Evolutionary conservation across 2,329 filamentous ascomycete genomes (phyloP).

Genomic region (Xylariales sp.): DNA sequence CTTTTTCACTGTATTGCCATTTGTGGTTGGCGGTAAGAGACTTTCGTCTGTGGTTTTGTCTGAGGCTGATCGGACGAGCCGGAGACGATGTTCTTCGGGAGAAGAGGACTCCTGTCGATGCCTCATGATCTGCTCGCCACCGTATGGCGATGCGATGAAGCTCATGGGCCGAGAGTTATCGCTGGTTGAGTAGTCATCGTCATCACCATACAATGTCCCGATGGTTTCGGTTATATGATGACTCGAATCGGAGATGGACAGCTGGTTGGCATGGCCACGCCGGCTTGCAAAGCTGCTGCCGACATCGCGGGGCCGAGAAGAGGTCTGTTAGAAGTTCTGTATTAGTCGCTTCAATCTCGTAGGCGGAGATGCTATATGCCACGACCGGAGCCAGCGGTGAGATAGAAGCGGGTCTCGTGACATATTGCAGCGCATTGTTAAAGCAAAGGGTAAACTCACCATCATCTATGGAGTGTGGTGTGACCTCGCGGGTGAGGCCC

Average conservation of each 20-base stretch:
- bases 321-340: slow-evolving; percentile 39
- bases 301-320: slow-evolving; percentile 53
- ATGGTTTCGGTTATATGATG: slow-evolving; percentile 95
- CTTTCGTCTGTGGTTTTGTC: slow-evolving; percentile 32
- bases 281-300: slow-evolving; percentile 53
- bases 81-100: slow-evolving; percentile 34
- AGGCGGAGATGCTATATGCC: too few relatives aligned
- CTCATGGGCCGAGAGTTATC: slow-evolving; percentile 61
- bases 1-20: slow-evolving; percentile 32
- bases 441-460: too few relatives aligned
- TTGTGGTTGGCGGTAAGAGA: slow-evolving; percentile 18
- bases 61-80: slow-evolving; percentile 41
- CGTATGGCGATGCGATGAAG: slow-evolving; percentile 60
- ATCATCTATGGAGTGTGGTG: slow-evolving; percentile 12
- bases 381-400: too few relatives aligned
- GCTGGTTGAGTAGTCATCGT: slow-evolving; percentile 52
- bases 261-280: slow-evolving; percentile 53
- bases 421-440: too few relatives aligned
- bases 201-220: slow-evolving; percentile 81
- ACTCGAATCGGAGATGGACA: slow-evolving; percentile 77
- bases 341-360: background rate
- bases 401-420: too few relatives aligned
- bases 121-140: slow-evolving; percentile 45
- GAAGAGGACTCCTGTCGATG: slow-evolving; percentile 26
- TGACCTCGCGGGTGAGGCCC: slow-evolving; percentile 8